Conservation (phyloP, 2,329 filamentous ascomycete species). For the Rhinocladiella mackenziei region DNA sequence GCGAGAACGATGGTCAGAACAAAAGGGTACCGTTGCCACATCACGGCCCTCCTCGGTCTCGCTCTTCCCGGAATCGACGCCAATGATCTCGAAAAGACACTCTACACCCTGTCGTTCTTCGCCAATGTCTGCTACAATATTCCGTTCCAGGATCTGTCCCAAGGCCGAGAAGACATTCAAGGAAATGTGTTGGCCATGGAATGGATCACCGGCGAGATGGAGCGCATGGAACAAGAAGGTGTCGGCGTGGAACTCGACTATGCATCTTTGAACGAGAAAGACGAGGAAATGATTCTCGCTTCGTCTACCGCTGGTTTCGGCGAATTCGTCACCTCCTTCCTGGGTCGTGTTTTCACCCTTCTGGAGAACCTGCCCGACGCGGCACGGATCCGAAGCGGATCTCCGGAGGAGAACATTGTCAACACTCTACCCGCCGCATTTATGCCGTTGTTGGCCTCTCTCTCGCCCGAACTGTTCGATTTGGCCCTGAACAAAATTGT, state of each 20-base stretch:
- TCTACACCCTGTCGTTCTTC: constrained; percentile 91
- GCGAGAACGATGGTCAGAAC: constrained; percentile 86
- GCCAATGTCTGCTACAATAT: constrained; percentile 96
- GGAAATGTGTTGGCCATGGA: constrained; percentile 76
- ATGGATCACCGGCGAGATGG: constrained; percentile 93
- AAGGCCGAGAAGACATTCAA: constrained; percentile 63
- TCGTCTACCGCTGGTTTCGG: constrained; percentile 92
- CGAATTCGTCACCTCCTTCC: constrained; percentile 84
- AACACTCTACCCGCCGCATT: constrained; percentile 91
- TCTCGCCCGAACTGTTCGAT: constrained; percentile 92
- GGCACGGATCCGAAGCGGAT: constrained; percentile 78
- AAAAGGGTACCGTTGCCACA: constrained; percentile 94
- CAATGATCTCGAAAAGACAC: constrained; percentile 94
- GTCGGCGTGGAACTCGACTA: constrained; percentile 84
- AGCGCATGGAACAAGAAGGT: constrained; percentile 84
- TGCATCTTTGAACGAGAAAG: constrained; percentile 74
- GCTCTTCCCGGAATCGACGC: constrained; percentile 94
- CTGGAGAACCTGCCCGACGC: constrained; percentile 93
- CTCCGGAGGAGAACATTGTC: constrained; percentile 94
- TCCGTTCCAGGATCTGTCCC: constrained; percentile 77
- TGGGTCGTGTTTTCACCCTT: constrained; percentile 92
- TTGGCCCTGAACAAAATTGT: constrained; percentile 87
- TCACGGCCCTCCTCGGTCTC: constrained; percentile 88
- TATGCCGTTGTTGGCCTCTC: constrained; percentile 79
- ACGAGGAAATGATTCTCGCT: constrained; percentile 80